A percentile compares a stretch with the other conserved stretches of the same genome.
phyloP scores from a whole-genome alignment of 1,284 basidiomycete species.

The Cystobasidium sp. region DNA sequence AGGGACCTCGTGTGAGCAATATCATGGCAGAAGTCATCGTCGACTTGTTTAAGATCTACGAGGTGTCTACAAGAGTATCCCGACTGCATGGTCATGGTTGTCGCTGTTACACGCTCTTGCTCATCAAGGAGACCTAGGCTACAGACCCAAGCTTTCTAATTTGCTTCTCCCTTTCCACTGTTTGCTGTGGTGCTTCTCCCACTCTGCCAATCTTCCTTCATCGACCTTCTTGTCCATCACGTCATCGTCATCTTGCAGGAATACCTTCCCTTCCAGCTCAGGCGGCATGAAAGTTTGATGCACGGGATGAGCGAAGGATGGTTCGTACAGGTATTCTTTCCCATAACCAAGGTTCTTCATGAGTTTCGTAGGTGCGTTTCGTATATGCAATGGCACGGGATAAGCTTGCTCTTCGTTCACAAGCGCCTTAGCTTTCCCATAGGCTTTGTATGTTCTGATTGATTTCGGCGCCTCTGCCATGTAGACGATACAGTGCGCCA shows the following conservation, averaged over 20 bases:
- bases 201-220: conserved; percentile 68
- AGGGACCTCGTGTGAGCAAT: no score
- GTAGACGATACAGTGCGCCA: conserved; percentile 80
- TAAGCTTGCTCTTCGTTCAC: conserved; percentile 61
- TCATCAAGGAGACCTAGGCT: neutral
- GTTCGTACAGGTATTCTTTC: conserved; percentile 76
- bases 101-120: neutral
- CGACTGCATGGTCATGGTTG: neutral
- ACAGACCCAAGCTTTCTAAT: conserved; percentile 16
- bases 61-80: neutral
- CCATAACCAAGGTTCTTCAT: conserved; percentile 83
- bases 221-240: conserved; percentile 70
- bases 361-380: conserved; percentile 83
- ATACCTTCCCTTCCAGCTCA: conserved; percentile 58
- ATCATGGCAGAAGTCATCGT: no score
- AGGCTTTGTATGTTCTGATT: conserved; percentile 76
- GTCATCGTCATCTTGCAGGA: conserved; percentile 66
- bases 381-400: conserved; percentile 72
- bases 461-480: conserved; percentile 82
- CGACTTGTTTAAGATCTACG: no score
- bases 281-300: conserved; percentile 61
- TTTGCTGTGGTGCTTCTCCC: conserved; percentile 73
- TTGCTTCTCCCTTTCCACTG: conserved; percentile 66
- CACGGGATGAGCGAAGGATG: conserved; percentile 67
- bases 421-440: conserved; percentile 61